Base-by-base conservation (phyloP, 177 flowering plant genomes). In the Vitis hybrid region DNA sequence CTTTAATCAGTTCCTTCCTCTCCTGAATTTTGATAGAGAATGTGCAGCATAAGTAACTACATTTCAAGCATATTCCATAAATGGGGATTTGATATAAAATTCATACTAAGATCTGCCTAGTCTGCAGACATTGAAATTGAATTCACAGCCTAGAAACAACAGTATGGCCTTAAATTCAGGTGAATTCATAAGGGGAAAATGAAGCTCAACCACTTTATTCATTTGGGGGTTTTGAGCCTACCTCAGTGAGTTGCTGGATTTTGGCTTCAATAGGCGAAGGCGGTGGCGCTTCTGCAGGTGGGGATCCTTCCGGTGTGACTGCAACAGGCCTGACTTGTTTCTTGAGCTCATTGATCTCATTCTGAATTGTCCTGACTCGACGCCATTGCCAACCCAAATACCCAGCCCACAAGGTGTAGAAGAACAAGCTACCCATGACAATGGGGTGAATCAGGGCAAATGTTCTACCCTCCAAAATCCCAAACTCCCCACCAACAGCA, bases 301-400 rank as follows among this genome's bases (percentile, higher is more conserved):
- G 79, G 13, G 72, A 70, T 6, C 87, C 95, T 30, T 80, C 87
- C 6, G 88, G 87, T 6, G 91, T 65, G 18, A 79, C 94, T 0
- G 87, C 76, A 14, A 82, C 78, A 55, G 97, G 90, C 80, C 87
- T 87, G 14, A 91, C 83, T 67, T 89, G 86, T 82, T 91, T 94
- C 88, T 91, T 92, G 51, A 94, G 88, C 82, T 90, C 94, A 72
- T 78, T 89, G 66, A 92, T 86, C 82, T 94, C 97, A 66, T 81
- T 80, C 78, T 91, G 98, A 14, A 82, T 77, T 0, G 98, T 92
- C 72, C 98, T 69, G 2, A 91, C 92, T 19, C 97, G 72, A 65
- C 97, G 77, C 98, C 98, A 94, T 73, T 94, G 97, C 98, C 98
- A 94, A 1, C 98, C 98, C 59, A 94, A 75, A 76, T 88, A 92